These are phyloP conservation scores for Dactylellina haptotyla DNA, from an alignment of 2,329 filamentous ascomycete genomes.

Conservation along the genomic window DNA sequence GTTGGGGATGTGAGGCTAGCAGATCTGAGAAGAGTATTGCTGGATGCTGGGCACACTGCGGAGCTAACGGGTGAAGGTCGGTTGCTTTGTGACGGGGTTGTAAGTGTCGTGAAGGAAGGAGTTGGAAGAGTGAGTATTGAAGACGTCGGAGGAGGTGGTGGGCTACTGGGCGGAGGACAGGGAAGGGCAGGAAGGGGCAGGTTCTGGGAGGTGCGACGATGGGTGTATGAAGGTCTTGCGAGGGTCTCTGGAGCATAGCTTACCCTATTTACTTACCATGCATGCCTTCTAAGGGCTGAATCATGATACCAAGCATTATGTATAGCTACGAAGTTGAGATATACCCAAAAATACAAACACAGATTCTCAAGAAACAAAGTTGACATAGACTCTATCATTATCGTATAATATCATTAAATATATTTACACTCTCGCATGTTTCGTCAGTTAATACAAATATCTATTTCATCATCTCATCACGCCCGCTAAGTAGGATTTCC, in stretches of 20 bases:
- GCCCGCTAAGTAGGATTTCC: no score
- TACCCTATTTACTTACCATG: not conserved
- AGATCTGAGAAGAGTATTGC: conserved; percentile 85
- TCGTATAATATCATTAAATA: no score
- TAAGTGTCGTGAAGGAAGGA: conserved; percentile 87
- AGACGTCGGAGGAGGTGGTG: conserved; percentile 78
- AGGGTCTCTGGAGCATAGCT: conserved; percentile 79
- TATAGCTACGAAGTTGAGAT: no score
- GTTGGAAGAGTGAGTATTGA: conserved; percentile 65
- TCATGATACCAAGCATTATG: no score
- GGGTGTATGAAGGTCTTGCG: conserved; percentile 92
- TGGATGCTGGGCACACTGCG: conserved; percentile 81
- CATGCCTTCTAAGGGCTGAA: not conserved
- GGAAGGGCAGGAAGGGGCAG: conserved; percentile 45
- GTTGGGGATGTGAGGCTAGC: conserved; percentile 92
- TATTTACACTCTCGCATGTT: no score
- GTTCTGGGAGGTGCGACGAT: conserved; percentile 76
- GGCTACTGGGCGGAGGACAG: conserved; percentile 46
- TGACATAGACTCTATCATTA: no score
- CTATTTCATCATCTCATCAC: no score
- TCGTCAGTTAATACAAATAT: no score
- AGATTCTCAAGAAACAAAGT: no score
- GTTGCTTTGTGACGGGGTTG: conserved; percentile 84
- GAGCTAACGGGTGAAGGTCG: conserved; percentile 95
- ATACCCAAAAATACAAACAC: no score